These are phyloP conservation scores for Hordeum marinum DNA, from an alignment of 176 grass and related monocot genomes.

Conservation along the genomic window DNA sequence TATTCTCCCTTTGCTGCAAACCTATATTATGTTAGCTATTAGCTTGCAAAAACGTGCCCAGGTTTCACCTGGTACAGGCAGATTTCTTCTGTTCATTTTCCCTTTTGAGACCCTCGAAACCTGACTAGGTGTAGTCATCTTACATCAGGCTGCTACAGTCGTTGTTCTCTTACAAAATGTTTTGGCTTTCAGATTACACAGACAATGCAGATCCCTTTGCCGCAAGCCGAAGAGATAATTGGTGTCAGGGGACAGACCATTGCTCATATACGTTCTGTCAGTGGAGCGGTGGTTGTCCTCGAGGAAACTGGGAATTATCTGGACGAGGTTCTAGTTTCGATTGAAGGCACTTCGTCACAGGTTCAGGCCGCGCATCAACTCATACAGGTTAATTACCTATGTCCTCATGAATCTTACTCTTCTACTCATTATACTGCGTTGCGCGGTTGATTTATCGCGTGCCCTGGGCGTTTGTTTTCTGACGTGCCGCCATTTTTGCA, in stretches of 20 bases:
- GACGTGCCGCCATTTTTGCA: not conserved
- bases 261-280: constrained; percentile 48
- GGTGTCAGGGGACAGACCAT: constrained; percentile 57
- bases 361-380: constrained; percentile 67
- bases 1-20: not conserved
- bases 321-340: constrained; percentile 56
- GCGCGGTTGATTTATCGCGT: not conserved
- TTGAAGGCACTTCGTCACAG: constrained; percentile 67
- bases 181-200: constrained; percentile 52
- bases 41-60: not conserved
- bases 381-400: constrained; percentile 47
- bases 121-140: not conserved
- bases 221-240: constrained; percentile 69
- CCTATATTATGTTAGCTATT: not conserved
- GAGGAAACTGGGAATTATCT: constrained; percentile 42
- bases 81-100: not conserved
- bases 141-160: not conserved
- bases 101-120: not conserved
- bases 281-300: constrained; percentile 58
- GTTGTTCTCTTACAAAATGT: not conserved
- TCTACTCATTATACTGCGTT: not conserved
- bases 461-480: not conserved
- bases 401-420: not conserved
- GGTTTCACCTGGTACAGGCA: constrained; percentile 3
- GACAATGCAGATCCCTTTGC: constrained; percentile 74